These are phyloP conservation scores for Aethionema arabicum DNA, from an alignment of 345 rosid species.

Conservation along the genomic window DNA sequence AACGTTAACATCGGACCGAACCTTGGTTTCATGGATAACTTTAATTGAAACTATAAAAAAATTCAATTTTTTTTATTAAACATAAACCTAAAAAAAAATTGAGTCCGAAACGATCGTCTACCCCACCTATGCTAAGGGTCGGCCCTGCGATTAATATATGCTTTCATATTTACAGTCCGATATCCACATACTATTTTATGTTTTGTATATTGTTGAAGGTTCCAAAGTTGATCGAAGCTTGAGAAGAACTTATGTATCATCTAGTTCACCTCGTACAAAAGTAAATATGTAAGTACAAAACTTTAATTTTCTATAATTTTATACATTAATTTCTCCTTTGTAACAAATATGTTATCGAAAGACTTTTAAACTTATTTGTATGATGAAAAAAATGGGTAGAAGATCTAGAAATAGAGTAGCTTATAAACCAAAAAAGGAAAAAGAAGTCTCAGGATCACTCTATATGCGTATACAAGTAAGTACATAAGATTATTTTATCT, in stretches of 20 bases:
- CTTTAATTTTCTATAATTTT: not conserved
- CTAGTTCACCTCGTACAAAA: slow-evolving; percentile 3
- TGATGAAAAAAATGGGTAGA: slow-evolving; percentile 14
- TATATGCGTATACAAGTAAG: slow-evolving; percentile 30
- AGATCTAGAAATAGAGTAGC: slow-evolving; percentile 12
- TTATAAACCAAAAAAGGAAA: slow-evolving; percentile 24
- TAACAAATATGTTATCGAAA: not conserved
- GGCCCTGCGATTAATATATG: too few species aligned
- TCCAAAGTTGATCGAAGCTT: slow-evolving; percentile 13
- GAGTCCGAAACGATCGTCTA: too few species aligned
- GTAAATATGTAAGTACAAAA: slow-evolving; percentile 28
- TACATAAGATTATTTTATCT: not conserved
- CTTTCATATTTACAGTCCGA: too few species aligned
- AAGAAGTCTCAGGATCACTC: slow-evolving; percentile 29
- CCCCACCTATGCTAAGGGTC: too few species aligned
- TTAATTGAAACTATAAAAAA: too few species aligned
- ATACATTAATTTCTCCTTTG: not conserved
- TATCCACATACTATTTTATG: not conserved
- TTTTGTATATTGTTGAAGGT: slow-evolving; percentile 22
- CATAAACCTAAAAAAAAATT: too few species aligned
- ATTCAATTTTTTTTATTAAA: too few species aligned
- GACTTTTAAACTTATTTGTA: slow-evolving; percentile 11
- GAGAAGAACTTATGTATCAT: not conserved
- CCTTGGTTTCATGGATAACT: too few species aligned
- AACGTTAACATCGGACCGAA: too few species aligned